Percentiles rank a stretch among this genome's conserved stretches.
These are phyloP conservation scores for Delphinella strobiligena DNA, from an alignment of 2,329 filamentous ascomycete genomes.

Conservation along the genomic window DNA sequence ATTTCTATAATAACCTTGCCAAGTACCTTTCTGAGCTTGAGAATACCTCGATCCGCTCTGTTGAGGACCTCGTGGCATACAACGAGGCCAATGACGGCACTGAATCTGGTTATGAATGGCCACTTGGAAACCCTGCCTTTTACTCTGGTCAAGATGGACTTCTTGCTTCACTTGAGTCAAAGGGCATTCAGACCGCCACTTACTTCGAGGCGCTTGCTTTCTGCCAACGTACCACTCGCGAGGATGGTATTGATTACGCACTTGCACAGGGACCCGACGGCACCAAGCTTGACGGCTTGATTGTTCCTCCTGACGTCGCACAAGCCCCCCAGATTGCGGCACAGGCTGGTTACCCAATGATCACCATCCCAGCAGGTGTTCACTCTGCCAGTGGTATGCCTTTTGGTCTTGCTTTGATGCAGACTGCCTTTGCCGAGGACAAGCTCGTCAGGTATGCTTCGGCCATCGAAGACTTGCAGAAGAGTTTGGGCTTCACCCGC, in stretches of 20 bases:
- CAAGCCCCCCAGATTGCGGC: slow-evolving; percentile 60
- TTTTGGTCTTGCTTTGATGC: slow-evolving; percentile 29
- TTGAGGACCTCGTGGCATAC: slow-evolving; percentile 56
- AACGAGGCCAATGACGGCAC: slow-evolving; percentile 47
- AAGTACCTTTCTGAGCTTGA: slow-evolving; percentile 50
- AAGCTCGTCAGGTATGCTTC: slow-evolving; percentile 26
- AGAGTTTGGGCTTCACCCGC: slow-evolving; percentile 8
- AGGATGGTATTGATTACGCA: slow-evolving; percentile 59
- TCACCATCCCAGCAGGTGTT: slow-evolving; percentile 55
- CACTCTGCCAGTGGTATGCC: slow-evolving; percentile 33
- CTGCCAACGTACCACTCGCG: slow-evolving; percentile 43
- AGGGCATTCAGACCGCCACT: slow-evolving; percentile 49
- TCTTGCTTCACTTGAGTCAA: slow-evolving; percentile 47
- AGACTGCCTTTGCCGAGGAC: slow-evolving; percentile 22
- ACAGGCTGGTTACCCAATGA: slow-evolving; percentile 62
- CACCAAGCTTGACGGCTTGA: slow-evolving; percentile 44
- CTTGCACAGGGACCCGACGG: slow-evolving; percentile 34
- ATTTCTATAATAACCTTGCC: slow-evolving; percentile 57
- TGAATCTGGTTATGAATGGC: slow-evolving; percentile 48
- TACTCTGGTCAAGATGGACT: slow-evolving; percentile 61
- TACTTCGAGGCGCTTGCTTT: slow-evolving; percentile 58
- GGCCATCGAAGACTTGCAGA: slow-evolving; percentile 30
- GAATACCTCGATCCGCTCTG: slow-evolving; percentile 46
- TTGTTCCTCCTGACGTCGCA: slow-evolving; percentile 57
- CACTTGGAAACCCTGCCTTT: slow-evolving; percentile 47